Conservation (phyloP, 75 land plant genomes). For the Sequoia sempervirens region DNA sequence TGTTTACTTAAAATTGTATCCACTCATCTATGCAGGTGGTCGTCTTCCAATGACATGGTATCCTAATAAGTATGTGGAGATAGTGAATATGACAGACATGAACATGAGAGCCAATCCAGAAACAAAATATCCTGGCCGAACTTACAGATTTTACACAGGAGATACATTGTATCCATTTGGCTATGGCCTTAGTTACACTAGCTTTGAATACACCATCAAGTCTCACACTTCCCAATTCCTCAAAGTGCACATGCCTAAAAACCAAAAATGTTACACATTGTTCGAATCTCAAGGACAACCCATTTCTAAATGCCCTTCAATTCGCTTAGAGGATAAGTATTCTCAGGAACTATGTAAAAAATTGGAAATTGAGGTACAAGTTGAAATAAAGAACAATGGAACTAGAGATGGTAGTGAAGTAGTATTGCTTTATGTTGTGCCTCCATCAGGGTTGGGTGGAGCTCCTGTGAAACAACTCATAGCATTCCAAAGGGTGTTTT, state of each 20-base stretch:
- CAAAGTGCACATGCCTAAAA: not conserved
- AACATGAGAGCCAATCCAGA: no score
- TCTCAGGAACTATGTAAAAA: not conserved
- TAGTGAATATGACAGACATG: slow-evolving; percentile 4
- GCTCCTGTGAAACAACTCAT: slow-evolving; percentile 39
- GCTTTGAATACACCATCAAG: slow-evolving; percentile 11
- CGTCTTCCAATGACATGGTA: slow-evolving; percentile 80
- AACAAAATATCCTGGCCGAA: no score
- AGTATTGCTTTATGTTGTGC: slow-evolving; percentile 27
- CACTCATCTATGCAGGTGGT: slow-evolving; percentile 15
- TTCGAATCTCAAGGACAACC: not conserved
- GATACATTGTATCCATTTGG: slow-evolving; percentile 17
- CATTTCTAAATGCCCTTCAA: not conserved
- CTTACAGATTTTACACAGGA: no score
- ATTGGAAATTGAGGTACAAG: slow-evolving; percentile 5
- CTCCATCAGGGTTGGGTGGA: slow-evolving; percentile 18
- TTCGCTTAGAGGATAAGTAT: no score
- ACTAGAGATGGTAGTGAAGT: slow-evolving; percentile 22
- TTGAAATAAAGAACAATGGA: slow-evolving; percentile 26
- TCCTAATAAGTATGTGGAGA: slow-evolving; percentile 46
- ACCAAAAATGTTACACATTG: slow-evolving; percentile 5
- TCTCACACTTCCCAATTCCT: not conserved
- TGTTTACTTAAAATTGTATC: not conserved
- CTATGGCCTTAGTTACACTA: slow-evolving; percentile 33
- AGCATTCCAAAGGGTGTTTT: slow-evolving; percentile 28